These are phyloP conservation scores for Beauveria medogensis DNA, from an alignment of 2,329 filamentous ascomycete genomes.

Conservation along the genomic window DNA sequence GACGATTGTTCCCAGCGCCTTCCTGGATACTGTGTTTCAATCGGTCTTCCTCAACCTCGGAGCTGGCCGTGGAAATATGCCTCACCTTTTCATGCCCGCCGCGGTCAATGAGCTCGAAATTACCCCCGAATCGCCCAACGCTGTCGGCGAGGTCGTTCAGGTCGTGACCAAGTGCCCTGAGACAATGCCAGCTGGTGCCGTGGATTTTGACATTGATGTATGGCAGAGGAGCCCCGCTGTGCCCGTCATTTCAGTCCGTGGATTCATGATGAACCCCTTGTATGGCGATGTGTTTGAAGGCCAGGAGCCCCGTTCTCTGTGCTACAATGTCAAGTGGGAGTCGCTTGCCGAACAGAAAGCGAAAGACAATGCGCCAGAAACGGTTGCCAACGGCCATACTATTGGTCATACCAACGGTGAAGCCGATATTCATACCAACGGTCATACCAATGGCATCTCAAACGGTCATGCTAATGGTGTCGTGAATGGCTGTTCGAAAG, in stretches of 20 bases:
- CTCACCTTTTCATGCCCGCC: slow-evolving; percentile 29
- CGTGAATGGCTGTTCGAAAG: neutral
- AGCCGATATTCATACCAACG: neutral
- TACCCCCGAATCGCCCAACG: slow-evolving; percentile 17
- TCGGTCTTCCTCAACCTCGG: slow-evolving; percentile 30
- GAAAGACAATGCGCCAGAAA: neutral
- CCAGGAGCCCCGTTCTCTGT: slow-evolving; percentile 23
- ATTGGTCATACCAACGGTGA: slow-evolving; percentile 7
- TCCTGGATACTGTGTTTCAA: slow-evolving; percentile 38
- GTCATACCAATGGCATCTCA: neutral
- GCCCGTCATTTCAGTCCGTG: slow-evolving; percentile 28
- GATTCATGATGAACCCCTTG: slow-evolving; percentile 33
- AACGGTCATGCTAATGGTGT: neutral
- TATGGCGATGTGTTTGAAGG: slow-evolving; percentile 23
- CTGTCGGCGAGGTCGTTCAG: slow-evolving; percentile 21
- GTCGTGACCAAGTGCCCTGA: slow-evolving; percentile 20
- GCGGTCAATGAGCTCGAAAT: slow-evolving; percentile 26
- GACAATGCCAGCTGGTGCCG: slow-evolving; percentile 18
- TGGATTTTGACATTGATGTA: slow-evolving; percentile 27
- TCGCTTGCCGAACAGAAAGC: slow-evolving; percentile 17
- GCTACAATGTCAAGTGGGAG: slow-evolving; percentile 40
- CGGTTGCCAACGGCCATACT: slow-evolving; percentile 1
- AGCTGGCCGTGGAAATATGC: slow-evolving; percentile 22
- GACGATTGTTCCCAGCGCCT: slow-evolving; percentile 36
- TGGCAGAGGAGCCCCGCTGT: slow-evolving; percentile 19